Evolutionary conservation across 1,284 basidiomycete genomes (phyloP), one percentile per base, ranked within the genome.

Genomic region (Calocybe gambosa): DNA sequence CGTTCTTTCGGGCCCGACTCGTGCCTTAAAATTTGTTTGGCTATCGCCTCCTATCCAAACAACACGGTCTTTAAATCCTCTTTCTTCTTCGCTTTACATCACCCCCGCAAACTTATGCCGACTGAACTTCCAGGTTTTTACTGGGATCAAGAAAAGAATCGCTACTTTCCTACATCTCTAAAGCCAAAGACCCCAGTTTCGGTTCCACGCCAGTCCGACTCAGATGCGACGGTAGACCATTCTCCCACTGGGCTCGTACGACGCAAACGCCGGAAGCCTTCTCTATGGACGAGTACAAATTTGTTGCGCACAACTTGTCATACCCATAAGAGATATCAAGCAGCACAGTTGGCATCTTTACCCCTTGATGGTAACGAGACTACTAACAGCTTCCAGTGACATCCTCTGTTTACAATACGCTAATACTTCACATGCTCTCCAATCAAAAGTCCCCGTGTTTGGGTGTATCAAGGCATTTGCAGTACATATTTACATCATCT

Each of bases 101-200:
- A 15, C 4, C 4, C 2, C 3, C 8, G 3, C 15, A n/a, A 26
- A 26, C 25, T 26, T n/a, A 55, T 76, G 71, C 67, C 73, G 42
- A 61, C 56, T 41, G 61, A 71, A n/a, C 63, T 80, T 4, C 73
- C 76, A 41, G 78, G 78, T 1, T 60, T 78, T 46, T 74, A 73
- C 53, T 82, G 70, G 62, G 75, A 81, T 51, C 55, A 64, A 47
- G 52, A 55, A 21, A 64, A 58, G 42, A 73, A 75, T 26, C 69
- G 78, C 3, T 81, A 82, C 57, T 80, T 81, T 53, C 71, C 77
- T n/a, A 41, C 68, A 5, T 67, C 70, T 13, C 69, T 70, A 5
- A 62, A 59, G 28, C 67, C 63, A 21, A 65, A 59, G 33, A 38
- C 19, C 26, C 41, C 50, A 38, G 42, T 47, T 10, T 42, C 57